These are phyloP conservation scores for Garcia nutans DNA, from an alignment of 345 rosid species.

Conservation along the genomic window DNA sequence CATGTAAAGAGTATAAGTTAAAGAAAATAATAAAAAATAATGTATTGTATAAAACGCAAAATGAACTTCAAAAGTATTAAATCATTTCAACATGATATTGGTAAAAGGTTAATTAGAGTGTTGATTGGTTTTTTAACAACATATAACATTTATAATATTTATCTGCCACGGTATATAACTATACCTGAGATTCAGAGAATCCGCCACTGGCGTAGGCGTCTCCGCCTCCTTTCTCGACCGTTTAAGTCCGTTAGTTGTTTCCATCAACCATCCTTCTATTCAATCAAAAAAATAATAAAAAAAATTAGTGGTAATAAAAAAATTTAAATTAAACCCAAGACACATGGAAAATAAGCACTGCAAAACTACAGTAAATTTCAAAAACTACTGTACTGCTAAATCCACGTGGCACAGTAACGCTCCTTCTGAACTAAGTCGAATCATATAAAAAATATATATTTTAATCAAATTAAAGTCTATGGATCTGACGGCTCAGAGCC, in stretches of 20 bases:
- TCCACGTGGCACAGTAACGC: slow-evolving; percentile 40
- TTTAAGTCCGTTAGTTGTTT: slow-evolving; percentile 24
- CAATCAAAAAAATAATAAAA: background rate
- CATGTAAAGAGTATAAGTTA: too few species aligned
- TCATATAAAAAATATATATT: too few species aligned
- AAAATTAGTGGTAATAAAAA: background rate
- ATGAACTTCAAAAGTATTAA: too few species aligned
- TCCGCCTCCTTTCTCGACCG: slow-evolving; percentile 20
- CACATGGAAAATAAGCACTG: background rate
- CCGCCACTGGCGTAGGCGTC: slow-evolving; percentile 25
- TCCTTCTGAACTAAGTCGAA: slow-evolving; percentile 17
- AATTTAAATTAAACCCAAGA: background rate
- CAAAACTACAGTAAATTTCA: background rate
- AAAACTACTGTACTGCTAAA: background rate
- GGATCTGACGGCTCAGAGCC: slow-evolving; percentile 32
- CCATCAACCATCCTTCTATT: slow-evolving; percentile 47
- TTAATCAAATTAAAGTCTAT: slow-evolving; percentile 17
- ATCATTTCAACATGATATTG: too few species aligned
- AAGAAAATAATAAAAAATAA: too few species aligned
- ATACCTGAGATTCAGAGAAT: slow-evolving; percentile 58
- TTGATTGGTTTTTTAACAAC: too few species aligned
- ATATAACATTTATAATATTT: too few species aligned
- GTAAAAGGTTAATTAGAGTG: too few species aligned
- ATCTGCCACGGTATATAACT: background rate
- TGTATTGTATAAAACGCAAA: too few species aligned